Evolutionary conservation across 2,329 filamentous ascomycete species (phyloP), one percentile per base, ranked within the genome.

Genomic region (Ascomycota sp.): DNA sequence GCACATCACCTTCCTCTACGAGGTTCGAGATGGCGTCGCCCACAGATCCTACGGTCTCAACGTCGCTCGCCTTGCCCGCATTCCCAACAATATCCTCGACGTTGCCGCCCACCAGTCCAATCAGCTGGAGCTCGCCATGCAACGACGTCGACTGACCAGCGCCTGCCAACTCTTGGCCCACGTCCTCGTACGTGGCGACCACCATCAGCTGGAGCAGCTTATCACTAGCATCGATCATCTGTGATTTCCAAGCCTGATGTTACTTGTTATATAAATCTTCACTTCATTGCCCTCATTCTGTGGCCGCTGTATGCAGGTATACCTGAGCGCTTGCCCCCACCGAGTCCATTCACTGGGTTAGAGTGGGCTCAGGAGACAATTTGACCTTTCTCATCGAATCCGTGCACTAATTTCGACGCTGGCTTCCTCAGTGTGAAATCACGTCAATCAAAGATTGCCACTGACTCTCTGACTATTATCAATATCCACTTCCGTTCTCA

Each of bases 11-110:
- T 98, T 98, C 44, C 52, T 98, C 29, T 98, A 98, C 47, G 82
- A 94, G 47, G 76, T 94, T 2, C 77, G 70, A 1, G 80, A 89
- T 38, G 89, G 89, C 8, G 80, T 92, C 8, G 86, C 89, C 7
- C 85, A 95, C 59, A 68, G 89, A 5, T 91, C 80, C 12, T 98
- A 98, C 48, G 89, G 91, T 1, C 48, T 98, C 33, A 95, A 95
- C 49, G 89, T 95, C 15, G 89, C 89, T 10, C 63, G 80, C 27
- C 55, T 98, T 31, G 89, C 89, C 3, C 75, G 75, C 30, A 66
- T 98, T 25, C 83, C 86, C 1, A 65, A 66, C 34, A 61, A 68
- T 32, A 69, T 95, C 12, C 60, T 95, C 22, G 78, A 85, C 19
- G 61, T 82, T 17, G 89, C 89, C 3, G 70, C 68, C n/a, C 56